Evolutionary conservation across 345 rosid genomes (phyloP).

Genomic region (Acer campestre): DNA sequence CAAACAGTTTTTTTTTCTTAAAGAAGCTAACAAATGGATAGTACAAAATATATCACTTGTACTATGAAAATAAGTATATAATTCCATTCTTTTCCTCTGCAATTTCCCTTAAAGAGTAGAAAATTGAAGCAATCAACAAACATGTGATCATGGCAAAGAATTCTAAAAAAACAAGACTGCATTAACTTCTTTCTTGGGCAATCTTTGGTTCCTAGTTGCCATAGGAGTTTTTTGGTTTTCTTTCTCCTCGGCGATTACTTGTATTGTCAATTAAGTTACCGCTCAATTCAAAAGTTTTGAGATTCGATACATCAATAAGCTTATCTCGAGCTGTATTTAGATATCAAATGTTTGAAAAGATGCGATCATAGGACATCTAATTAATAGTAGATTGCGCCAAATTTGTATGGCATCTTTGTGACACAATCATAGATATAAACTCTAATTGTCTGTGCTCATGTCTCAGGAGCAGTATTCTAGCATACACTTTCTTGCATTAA

Average conservation of each 20-base stretch:
- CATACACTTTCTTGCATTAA: constrained; percentile 5
- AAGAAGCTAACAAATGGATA: neutral
- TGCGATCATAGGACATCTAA: no score
- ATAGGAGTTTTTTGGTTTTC: constrained; percentile 3
- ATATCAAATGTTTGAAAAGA: no score
- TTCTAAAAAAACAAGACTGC: neutral
- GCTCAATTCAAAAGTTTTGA: neutral
- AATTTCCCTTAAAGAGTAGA: neutral
- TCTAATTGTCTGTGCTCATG: constrained; percentile 25
- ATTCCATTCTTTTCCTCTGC: constrained; percentile 10
- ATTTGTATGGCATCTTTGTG: neutral
- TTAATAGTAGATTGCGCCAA: neutral
- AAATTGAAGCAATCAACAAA: neutral
- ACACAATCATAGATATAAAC: constrained; percentile 29
- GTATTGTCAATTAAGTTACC: neutral
- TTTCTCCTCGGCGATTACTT: neutral
- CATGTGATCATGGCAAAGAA: neutral
- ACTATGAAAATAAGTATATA: neutral
- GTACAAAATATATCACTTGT: neutral
- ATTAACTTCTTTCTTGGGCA: constrained; percentile 21
- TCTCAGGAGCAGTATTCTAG: constrained; percentile 35
- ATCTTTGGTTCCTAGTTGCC: constrained; percentile 19
- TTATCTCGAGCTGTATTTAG: no score
- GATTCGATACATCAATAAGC: no score
- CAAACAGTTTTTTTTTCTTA: neutral